Evolutionary conservation across 2,329 filamentous ascomycete genomes (phyloP).

Genomic region (Hortaea sp.): DNA sequence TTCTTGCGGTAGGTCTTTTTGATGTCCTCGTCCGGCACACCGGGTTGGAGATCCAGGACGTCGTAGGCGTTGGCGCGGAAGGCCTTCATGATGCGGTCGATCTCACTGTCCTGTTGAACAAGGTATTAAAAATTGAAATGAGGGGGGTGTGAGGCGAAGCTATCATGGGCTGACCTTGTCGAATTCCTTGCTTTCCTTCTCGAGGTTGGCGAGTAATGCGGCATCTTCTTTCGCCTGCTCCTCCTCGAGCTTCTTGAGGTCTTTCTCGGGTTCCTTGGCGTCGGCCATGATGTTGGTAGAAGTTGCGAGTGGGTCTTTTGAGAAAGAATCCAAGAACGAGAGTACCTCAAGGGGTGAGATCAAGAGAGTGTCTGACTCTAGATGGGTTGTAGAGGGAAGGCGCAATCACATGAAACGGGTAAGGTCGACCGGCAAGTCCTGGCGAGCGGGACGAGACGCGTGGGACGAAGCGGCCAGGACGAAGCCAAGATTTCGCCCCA

Average conservation of each 20-base stretch:
- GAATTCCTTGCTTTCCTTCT: slow-evolving; percentile 79
- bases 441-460: too few relatives aligned
- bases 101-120: slow-evolving; percentile 68
- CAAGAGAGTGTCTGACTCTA: neutral
- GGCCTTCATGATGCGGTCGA: slow-evolving; percentile 83
- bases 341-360: neutral
- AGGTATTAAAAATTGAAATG: slow-evolving; percentile 1
- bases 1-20: slow-evolving; percentile 91
- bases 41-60: slow-evolving; percentile 88
- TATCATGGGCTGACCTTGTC: slow-evolving; percentile 55
- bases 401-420: too few relatives aligned
- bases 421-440: too few relatives aligned
- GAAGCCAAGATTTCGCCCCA: slow-evolving; percentile 1
- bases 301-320: neutral
- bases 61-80: slow-evolving; percentile 83
- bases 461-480: neutral
- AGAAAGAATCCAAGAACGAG: neutral
- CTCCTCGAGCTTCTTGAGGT: slow-evolving; percentile 19
- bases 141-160: neutral
- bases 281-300: neutral
- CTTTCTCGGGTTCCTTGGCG: slow-evolving; percentile 18
- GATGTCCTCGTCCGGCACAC: slow-evolving; percentile 92
- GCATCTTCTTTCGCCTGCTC: slow-evolving; percentile 41
- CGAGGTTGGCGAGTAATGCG: slow-evolving; percentile 70
- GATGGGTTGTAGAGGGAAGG: neutral